Base-by-base conservation (phyloP, 192 early-diverging fungal species). In the Backusella circina region DNA sequence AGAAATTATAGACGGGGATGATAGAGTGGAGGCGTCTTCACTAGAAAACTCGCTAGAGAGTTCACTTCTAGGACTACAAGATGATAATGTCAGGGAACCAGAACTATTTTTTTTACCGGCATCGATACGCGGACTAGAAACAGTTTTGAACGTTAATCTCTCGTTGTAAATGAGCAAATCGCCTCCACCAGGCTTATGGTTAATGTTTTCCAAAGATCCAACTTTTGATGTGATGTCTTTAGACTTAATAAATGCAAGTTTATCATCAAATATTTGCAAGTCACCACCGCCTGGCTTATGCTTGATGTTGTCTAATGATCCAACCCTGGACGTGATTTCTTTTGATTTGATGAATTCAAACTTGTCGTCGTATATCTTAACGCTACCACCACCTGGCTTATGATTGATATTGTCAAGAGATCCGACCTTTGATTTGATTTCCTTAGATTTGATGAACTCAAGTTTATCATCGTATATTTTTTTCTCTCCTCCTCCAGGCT, bases 131-230 rank as follows among this genome's bases (percentile, higher is more conserved):
- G 38, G 23, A 30, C 37, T 70, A 37, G 68, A 37, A 41, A 28
- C 38, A 18, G n/a, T 6, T 70, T 44, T 70, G 18, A 70, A 70
- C 3, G 38, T 5, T 16, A 70, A 70, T 28, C 16, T 70, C 47
- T 70, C 39, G 38, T 47, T 28, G 37, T 70, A 70, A 7, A 70
- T 38, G 1, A 70, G 18, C 37, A 70, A 41, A 41, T 70, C 69
- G 8, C 69, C 69, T 39, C 75, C 75, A 32, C 75, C 75, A 21
- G 75, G 75, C 23, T 70, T 75, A 64, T 75, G 75, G 4, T 57
- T 33, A 64, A 75, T 70, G n/a, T 75, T 75, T 18, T 75, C 67
- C 50, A 70, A 39, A n/a, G 75, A 75, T 10, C 75, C 67, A 2
- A 75, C 26, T 61, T 70, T 75, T 7, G 69, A 23, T 41, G 69